Conservation (phyloP, 2,329 filamentous ascomycete genomes). For the Fusarium domesticum region DNA sequence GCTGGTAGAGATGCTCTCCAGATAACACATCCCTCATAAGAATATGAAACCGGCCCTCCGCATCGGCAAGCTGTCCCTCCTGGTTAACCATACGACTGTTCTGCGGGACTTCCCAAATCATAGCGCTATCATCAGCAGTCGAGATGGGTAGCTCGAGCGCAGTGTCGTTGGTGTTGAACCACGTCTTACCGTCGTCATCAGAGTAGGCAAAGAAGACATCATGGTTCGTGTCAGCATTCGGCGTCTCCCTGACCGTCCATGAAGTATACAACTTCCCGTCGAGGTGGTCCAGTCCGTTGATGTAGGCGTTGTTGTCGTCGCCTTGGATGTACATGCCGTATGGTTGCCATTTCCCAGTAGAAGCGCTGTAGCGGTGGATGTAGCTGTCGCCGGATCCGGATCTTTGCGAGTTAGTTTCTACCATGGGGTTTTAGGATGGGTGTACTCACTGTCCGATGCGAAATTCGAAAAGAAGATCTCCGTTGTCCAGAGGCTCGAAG, state of each 20-base stretch:
- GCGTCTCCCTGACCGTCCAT: conserved; percentile 17
- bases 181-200: conserved; percentile 15
- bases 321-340: conserved; percentile 18
- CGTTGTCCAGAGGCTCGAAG: conserved; percentile 10
- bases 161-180: conserved; percentile 12
- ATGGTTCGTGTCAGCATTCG: conserved; percentile 16
- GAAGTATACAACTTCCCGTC: conserved; percentile 17
- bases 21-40: conserved; percentile 15
- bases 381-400: conserved; percentile 18
- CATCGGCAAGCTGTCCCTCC: conserved; percentile 13
- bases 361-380: conserved; percentile 19
- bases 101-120: conserved; percentile 15
- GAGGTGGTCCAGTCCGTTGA: conserved; percentile 12
- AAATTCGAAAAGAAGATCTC: conserved; percentile 13
- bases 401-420: background rate
- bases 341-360: conserved; percentile 13
- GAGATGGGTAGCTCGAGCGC: conserved; percentile 10
- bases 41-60: conserved; percentile 11
- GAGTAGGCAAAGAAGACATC: conserved; percentile 20
- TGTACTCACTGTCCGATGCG: conserved; percentile 16
- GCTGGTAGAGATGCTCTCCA: conserved; percentile 12
- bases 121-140: conserved; percentile 7
- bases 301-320: conserved; percentile 18
- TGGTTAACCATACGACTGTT: conserved; percentile 20
- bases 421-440: accelerated